phyloP scores from a whole-genome alignment of 2,329 filamentous ascomycete species.

The Colletotrichum lentis region DNA sequence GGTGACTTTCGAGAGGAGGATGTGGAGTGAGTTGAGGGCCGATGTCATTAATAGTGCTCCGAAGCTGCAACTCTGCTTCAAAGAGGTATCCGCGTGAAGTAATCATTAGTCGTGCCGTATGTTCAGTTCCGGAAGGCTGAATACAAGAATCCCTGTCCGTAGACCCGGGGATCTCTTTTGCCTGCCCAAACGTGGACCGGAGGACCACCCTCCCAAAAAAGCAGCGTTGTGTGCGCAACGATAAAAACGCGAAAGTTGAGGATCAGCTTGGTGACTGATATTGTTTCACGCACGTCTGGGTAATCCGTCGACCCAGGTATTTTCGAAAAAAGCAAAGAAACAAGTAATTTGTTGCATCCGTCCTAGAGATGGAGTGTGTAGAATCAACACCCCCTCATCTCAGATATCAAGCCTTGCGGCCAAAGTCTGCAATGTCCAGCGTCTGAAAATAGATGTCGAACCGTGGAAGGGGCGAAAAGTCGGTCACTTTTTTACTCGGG shows the following conservation, averaged over 20 bases:
- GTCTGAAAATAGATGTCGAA: conserved; percentile 8
- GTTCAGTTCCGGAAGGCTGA: conserved; percentile 29
- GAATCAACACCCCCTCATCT: neutral
- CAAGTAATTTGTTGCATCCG: conserved; percentile 18
- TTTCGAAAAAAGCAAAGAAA: conserved; percentile 14
- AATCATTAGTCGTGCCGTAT: conserved; percentile 37
- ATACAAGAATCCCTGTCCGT: conserved; percentile 28
- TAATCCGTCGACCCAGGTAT: conserved; percentile 17
- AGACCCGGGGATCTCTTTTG: conserved; percentile 29
- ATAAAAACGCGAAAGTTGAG: conserved; percentile 26
- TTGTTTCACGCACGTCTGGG: conserved; percentile 14
- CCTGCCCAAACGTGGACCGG: conserved; percentile 37
- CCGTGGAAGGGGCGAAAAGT: conserved; percentile 27
- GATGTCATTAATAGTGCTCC: conserved; percentile 37
- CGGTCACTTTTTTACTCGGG: conserved; percentile 54
- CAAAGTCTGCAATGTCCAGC: conserved; percentile 33
- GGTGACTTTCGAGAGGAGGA: conserved; percentile 18
- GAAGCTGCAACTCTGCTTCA: conserved; percentile 35
- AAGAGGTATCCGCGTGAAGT: conserved; percentile 38
- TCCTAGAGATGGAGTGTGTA: conserved; percentile 20
- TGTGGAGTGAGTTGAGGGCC: conserved; percentile 26
- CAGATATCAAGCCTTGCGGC: conserved; percentile 32
- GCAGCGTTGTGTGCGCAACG: conserved; percentile 19
- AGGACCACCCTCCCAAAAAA: conserved; percentile 35
- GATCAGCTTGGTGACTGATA: conserved; percentile 14